Evolutionary conservation across 1,284 basidiomycete species (phyloP), one percentile per base, ranked within the genome.

Genomic region (Chondrostereum purpureum): DNA sequence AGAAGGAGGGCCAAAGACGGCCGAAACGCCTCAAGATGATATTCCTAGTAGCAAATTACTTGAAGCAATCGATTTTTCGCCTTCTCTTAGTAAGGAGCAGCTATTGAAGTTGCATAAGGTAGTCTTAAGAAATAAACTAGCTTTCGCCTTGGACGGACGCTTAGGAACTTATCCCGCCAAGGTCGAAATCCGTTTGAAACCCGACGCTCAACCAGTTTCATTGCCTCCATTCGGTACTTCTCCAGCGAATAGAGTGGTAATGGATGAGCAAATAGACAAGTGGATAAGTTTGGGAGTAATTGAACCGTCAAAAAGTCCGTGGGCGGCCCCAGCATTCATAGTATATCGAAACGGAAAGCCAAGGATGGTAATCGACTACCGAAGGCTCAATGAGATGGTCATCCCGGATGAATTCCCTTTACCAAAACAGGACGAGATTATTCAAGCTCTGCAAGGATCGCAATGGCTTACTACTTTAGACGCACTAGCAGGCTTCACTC

Each of bases 401-500:
- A 55, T 55, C 3, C 49, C 57, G 1, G 60, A 61, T 46, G 55
- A 60, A 43, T 61, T 55, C 46, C 58, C 58, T 13, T 43, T 62
- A 24, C 58, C 58, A 1, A 47, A 48, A 16, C 56, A 58, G 37
- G 53, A 57, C 13, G 54, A 58, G 39, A 60, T 62, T 16, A 31
- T 62, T 4, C 52, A 55, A 18, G 48, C 57, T 2, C 47, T 61
- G 11, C 38, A 48, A 8, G 56, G 58, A 1, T 46, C 53, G n/a
- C 45, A 55, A 36, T 59, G 51, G 46, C 50, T 63, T 4, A 50
- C 57, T 3, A 56, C 60, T 2, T 43, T 61, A 10, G 61, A 63
- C 49, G 58, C 59, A 1, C 46, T 60, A 12, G 49, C 59, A 14
- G 59, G 62, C n/a, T 63, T 62, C 39, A 60, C 57, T 27, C 60